Conservation (phyloP, 2,329 filamentous ascomycete genomes). For the Curvularia verruculosa region DNA sequence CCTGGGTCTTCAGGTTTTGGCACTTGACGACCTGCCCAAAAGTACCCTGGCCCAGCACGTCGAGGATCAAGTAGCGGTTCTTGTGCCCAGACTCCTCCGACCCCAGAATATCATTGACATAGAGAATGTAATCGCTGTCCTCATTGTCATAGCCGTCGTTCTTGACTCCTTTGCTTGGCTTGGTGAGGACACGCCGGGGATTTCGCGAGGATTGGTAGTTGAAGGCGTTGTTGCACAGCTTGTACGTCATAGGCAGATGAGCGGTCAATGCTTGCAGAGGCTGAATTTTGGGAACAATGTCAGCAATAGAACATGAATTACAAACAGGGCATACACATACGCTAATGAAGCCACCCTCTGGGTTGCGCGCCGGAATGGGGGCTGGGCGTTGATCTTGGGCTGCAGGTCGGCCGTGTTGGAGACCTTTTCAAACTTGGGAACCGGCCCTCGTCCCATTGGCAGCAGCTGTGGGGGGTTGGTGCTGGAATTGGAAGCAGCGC, state of each 20-base stretch:
- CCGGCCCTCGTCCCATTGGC: slow-evolving; percentile 64
- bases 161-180: slow-evolving; percentile 97
- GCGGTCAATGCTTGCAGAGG: slow-evolving; percentile 94
- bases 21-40: slow-evolving; percentile 99
- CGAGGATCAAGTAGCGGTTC: slow-evolving; percentile 96
- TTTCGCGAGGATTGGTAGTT: slow-evolving; percentile 99
- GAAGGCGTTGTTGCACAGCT: slow-evolving; percentile 97
- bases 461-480: slow-evolving; percentile 56
- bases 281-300: slow-evolving; percentile 54
- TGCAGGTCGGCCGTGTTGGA: slow-evolving; percentile 74
- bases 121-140: slow-evolving; percentile 98
- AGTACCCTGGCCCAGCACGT: slow-evolving; percentile 95
- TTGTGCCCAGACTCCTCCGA: slow-evolving; percentile 99
- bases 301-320: slow-evolving; percentile 15
- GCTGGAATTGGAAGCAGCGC: slow-evolving; percentile 47
- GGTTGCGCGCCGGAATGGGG: slow-evolving; percentile 88
- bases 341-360: slow-evolving; percentile 97
- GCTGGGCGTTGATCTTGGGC: slow-evolving; percentile 84
- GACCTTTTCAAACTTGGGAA: slow-evolving; percentile 87
- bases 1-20: slow-evolving; percentile 96
- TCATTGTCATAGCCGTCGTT: slow-evolving; percentile 99
- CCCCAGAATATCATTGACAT: slow-evolving; percentile 97
- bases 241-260: slow-evolving; percentile 91
- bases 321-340: slow-evolving; percentile 62
- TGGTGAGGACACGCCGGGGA: slow-evolving; percentile 91